Percentiles rank a stretch among this genome's conserved stretches.
These are phyloP conservation scores for Boletus semigastroideus DNA, from an alignment of 1,284 basidiomycete genomes.

Conservation along the genomic window DNA sequence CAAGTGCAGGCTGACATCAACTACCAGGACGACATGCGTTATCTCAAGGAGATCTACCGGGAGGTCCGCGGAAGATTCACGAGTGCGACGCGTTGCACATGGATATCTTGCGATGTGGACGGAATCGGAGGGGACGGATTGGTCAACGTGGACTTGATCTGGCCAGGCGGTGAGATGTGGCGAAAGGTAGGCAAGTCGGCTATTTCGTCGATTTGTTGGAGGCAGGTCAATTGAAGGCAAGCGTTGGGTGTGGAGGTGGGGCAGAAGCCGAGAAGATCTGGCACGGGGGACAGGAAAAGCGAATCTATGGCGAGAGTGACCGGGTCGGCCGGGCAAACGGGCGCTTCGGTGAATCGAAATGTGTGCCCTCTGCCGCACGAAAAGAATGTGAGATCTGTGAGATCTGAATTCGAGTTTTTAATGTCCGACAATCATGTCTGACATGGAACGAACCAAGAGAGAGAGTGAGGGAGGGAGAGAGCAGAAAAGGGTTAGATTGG, in stretches of 20 bases:
- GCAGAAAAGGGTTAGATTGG: conserved; percentile 8
- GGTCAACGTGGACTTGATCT: conserved; percentile 28
- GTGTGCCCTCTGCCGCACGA: conserved; percentile 26
- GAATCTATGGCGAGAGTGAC: conserved; percentile 27
- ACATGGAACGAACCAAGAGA: conserved; percentile 11
- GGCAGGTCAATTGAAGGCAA: too few relatives aligned
- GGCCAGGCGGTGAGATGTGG: conserved; percentile 24
- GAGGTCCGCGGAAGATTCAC: conserved; percentile 36
- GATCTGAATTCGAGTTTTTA: conserved; percentile 23
- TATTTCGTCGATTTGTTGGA: conserved; percentile 11
- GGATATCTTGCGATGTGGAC: conserved; percentile 34
- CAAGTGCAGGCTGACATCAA: conserved; percentile 15
- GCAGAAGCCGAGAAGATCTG: conserved; percentile 29
- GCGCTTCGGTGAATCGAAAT: conserved; percentile 22
- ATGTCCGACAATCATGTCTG: conserved; percentile 22
- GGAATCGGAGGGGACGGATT: conserved; percentile 30
- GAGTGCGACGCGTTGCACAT: conserved; percentile 26
- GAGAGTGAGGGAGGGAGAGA: conserved; percentile 17
- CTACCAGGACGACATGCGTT: conserved; percentile 22
- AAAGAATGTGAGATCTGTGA: conserved; percentile 1
- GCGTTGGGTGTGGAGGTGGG: conserved; percentile 19
- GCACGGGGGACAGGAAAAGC: conserved; percentile 16
- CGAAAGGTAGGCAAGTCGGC: conserved; percentile 18
- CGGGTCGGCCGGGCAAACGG: conserved; percentile 6
- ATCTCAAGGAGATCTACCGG: conserved; percentile 30